Base-by-base conservation (phyloP, 2,329 filamentous ascomycete genomes). In the Cladobotryum protrusum region DNA sequence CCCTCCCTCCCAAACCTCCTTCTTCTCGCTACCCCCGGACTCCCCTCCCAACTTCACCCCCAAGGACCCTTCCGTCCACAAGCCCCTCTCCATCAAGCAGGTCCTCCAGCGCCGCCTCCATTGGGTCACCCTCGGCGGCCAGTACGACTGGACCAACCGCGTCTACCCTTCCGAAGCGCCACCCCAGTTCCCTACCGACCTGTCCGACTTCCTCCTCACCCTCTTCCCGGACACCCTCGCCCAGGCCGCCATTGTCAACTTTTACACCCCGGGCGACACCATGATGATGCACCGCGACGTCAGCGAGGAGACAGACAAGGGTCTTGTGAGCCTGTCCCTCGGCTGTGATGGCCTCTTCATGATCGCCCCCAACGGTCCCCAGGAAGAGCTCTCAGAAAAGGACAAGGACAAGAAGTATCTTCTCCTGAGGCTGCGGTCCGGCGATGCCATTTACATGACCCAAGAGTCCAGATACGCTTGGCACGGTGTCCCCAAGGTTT, bases 141-240 rank as follows among this genome's bases (percentile, higher is more conserved):
- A 97, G 66, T 97, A 97, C 67, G 88, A 97, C 71, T 97, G 92
- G 93, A 95, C 90, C 0, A 80, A 82, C 50, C 91, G 95, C 57
- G 72, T 81, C 12, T 97, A 97, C 62, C 90, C 91, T 0, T 65
- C 73, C 9, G 75, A 77, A n/a, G 53, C 65, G 3, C 84, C 87
- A 1, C 89, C 89, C 0, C 61, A 71, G 0, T 96, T 96, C 59
- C 91, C 92, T 0, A 37, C 65, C 1, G 89, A 96, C 61, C 77
- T 95, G 44, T 81, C 82, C 4, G 66, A 63, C 1, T 78, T 96
- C 7, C 71, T 96, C 1, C 75, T 82, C 49, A 69, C 69, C 0
- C 67, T 93, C 0, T 97, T 96, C 57, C 87, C 89, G 0, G 75
- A 82, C 11, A 93, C 91, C 13, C 74, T 78, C 47, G 82, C 92